Conservation (phyloP, 768 basidiomycete genomes). For the Steccherinum ochraceum region DNA sequence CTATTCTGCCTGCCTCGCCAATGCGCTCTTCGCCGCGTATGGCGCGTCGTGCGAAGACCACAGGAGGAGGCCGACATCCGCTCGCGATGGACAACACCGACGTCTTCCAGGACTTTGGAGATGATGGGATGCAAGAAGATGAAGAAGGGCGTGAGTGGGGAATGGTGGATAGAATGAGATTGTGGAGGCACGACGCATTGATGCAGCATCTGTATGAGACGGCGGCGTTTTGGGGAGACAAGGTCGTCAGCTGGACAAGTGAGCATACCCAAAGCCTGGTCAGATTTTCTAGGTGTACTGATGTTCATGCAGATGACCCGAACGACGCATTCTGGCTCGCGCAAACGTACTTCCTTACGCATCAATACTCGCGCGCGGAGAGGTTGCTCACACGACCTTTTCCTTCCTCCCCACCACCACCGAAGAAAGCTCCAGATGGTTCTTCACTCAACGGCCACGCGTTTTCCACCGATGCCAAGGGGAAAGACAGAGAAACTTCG, state of each 20-base stretch:
- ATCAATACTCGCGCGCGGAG: constrained; percentile 93
- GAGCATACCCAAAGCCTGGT: too few relatives aligned
- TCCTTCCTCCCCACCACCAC: constrained; percentile 36
- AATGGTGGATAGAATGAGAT: constrained; percentile 90
- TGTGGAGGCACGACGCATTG: constrained; percentile 96
- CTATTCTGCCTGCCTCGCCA: constrained; percentile 69
- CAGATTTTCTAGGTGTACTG: neutral
- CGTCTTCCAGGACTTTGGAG: constrained; percentile 64
- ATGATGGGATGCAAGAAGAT: constrained; percentile 44
- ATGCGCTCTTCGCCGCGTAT: constrained; percentile 59
- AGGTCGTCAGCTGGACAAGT: constrained; percentile 96
- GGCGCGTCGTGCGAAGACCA: constrained; percentile 49
- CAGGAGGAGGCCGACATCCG: constrained; percentile 49
- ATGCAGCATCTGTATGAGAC: constrained; percentile 98
- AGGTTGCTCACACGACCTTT: constrained; percentile 86
- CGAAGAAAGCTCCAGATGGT: constrained; percentile 17
- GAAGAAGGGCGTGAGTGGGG: constrained; percentile 68
- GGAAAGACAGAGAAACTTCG: constrained; percentile 51
- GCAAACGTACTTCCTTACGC: constrained; percentile 93
- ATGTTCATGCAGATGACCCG: constrained; percentile 61
- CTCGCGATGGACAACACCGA: constrained; percentile 74
- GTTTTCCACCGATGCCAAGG: constrained; percentile 33
- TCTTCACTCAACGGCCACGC: constrained; percentile 38
- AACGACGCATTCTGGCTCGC: constrained; percentile 99
- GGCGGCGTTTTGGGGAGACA: constrained; percentile 98